Conservation (phyloP, 2,329 filamentous ascomycete genomes). For the Diaporthe velutina region DNA sequence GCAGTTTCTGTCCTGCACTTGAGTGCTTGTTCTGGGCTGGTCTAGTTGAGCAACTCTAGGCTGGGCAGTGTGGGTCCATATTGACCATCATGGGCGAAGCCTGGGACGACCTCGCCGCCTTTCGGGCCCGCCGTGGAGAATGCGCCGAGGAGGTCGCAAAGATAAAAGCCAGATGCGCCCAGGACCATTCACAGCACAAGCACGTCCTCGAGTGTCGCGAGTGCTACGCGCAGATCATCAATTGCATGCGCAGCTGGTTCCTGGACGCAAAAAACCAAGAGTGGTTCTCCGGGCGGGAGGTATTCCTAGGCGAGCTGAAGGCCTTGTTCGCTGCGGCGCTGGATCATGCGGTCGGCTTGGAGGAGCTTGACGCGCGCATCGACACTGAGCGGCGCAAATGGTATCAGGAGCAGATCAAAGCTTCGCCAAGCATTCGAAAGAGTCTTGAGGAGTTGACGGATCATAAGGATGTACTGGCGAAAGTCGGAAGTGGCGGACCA, state of each 20-base stretch:
- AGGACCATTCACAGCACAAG: slow-evolving; percentile 55
- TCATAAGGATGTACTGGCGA: slow-evolving; percentile 34
- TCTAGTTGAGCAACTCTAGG: neutral
- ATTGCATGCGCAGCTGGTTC: slow-evolving; percentile 58
- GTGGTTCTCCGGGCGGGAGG: slow-evolving; percentile 65
- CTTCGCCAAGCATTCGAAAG: slow-evolving; percentile 41
- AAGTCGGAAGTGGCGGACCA: slow-evolving; percentile 37
- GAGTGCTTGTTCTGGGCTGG: neutral
- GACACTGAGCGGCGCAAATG: slow-evolving; percentile 65
- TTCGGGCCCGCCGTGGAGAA: slow-evolving; percentile 41
- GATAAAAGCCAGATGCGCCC: slow-evolving; percentile 58
- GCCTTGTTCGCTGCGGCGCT: slow-evolving; percentile 62
- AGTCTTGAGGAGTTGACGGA: slow-evolving; percentile 41
- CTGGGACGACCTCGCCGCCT: slow-evolving; percentile 22
- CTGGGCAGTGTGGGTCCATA: slow-evolving; percentile 21
- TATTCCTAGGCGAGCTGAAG: slow-evolving; percentile 65
- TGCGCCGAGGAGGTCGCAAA: slow-evolving; percentile 57
- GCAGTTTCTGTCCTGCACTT: slow-evolving; percentile 13
- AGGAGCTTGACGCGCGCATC: slow-evolving; percentile 63
- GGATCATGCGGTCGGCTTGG: slow-evolving; percentile 56
- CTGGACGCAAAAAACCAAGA: slow-evolving; percentile 49
- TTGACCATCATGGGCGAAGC: slow-evolving; percentile 29
- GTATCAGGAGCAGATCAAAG: slow-evolving; percentile 56
- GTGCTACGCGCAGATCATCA: slow-evolving; percentile 63
- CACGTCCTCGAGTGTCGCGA: slow-evolving; percentile 60